A percentile compares a stretch with the other conserved stretches of the same genome.
Conservation (phyloP, 345 rosid species). For the Angophora floribunda region DNA sequence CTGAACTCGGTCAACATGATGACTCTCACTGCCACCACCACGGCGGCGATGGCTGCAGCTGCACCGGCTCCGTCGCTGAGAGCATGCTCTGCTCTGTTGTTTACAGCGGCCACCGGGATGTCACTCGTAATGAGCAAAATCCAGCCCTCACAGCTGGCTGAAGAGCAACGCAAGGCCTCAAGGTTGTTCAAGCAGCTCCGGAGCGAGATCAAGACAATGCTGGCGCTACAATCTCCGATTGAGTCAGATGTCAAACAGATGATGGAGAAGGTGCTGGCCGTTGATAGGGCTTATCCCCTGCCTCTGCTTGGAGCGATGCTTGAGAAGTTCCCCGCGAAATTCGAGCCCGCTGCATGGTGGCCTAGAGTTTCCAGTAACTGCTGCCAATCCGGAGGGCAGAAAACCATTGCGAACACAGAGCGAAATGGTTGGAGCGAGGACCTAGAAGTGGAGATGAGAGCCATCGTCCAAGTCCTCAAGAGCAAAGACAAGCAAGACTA, state of each 20-base stretch:
- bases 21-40: conserved; percentile 42
- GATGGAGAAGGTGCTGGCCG: conserved; percentile 16
- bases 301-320: conserved; percentile 30
- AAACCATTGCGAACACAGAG: background rate
- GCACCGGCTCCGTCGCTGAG: background rate
- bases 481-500: conserved; percentile 30
- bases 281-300: conserved; percentile 26
- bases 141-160: conserved; percentile 33
- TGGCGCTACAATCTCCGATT: background rate
- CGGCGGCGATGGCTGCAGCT: background rate
- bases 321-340: conserved; percentile 14
- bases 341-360: conserved; percentile 30
- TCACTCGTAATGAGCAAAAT: conserved; percentile 21
- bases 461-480: conserved; percentile 16
- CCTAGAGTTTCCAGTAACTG: background rate
- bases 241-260: conserved; percentile 5
- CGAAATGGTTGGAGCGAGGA: conserved; percentile 24
- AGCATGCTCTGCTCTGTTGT: conserved; percentile 5
- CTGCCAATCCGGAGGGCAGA: background rate
- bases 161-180: conserved; percentile 20
- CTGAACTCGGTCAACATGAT: conserved; percentile 62
- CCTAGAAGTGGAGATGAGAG: conserved; percentile 27
- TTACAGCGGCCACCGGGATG: conserved; percentile 18
- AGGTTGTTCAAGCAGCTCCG: conserved; percentile 22
- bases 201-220: background rate